Evolutionary conservation across 1,284 basidiomycete genomes (phyloP).

Genomic region (Gymnopus androsaceus): DNA sequence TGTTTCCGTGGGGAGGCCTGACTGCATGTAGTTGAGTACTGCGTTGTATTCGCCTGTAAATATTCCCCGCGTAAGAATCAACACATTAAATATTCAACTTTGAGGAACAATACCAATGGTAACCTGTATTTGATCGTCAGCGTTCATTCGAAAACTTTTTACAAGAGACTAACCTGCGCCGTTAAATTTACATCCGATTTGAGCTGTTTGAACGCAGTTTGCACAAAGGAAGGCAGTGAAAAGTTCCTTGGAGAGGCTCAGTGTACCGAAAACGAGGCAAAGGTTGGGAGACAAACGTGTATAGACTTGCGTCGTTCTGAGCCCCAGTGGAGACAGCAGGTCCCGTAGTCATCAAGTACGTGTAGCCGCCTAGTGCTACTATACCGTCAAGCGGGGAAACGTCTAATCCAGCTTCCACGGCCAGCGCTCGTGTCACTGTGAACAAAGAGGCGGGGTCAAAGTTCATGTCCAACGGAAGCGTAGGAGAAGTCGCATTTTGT

Average conservation of each 20-base stretch:
- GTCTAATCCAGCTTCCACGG: conserved; percentile 63
- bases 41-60: conserved; percentile 63
- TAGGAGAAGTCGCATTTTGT: conserved; percentile 59
- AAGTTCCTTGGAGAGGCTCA: conserved; percentile 50
- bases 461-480: conserved; percentile 67
- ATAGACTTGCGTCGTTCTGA: conserved; percentile 55
- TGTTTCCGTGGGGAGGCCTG: conserved; percentile 57
- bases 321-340: conserved; percentile 35
- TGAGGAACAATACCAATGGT: background rate
- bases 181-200: conserved; percentile 63
- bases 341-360: conserved; percentile 52
- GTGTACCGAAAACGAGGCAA: background rate
- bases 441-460: conserved; percentile 74
- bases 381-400: conserved; percentile 69
- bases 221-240: conserved; percentile 66
- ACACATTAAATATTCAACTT: no score
- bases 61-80: conserved; percentile 2
- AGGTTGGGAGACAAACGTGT: conserved; percentile 43
- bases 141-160: no score
- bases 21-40: conserved; percentile 63
- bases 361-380: conserved; percentile 69
- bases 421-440: conserved; percentile 67
- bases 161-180: no score
- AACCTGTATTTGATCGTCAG: no score
- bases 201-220: conserved; percentile 66